Conservation (phyloP, 208 protist genomes). For the Herpetomonas muscarum region DNA sequence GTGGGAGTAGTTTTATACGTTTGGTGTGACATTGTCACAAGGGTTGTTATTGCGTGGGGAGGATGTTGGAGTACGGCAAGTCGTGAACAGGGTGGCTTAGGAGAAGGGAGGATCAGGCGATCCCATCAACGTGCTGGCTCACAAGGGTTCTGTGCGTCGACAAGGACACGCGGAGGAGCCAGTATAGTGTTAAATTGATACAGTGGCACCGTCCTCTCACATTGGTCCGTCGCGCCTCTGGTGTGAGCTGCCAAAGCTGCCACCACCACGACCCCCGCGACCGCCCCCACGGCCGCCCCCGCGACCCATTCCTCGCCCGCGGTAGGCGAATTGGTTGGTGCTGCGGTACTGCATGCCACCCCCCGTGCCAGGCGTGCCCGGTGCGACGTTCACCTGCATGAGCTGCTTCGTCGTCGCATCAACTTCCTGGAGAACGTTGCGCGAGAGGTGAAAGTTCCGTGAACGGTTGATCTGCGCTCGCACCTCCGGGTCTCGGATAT, state of each 20-base stretch:
- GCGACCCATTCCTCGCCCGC: neutral
- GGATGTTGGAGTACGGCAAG: too few species aligned
- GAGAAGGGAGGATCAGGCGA: too few species aligned
- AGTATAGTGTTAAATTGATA: too few species aligned
- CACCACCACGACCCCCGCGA: conserved; percentile 4
- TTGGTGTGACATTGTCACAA: neutral
- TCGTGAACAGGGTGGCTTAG: too few species aligned
- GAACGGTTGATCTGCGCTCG: conserved; percentile 22
- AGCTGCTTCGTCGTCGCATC: conserved; percentile 55
- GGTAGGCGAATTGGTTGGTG: conserved; percentile 10
- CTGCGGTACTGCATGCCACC: neutral
- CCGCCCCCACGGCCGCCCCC: conserved; percentile 5
- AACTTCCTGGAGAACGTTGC: conserved; percentile 75
- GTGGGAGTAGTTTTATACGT: neutral
- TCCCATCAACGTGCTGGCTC: too few species aligned
- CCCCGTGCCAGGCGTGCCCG: neutral
- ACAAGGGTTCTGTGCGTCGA: too few species aligned
- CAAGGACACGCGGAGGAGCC: too few species aligned
- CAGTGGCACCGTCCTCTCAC: too few species aligned
- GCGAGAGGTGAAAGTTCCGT: conserved; percentile 43
- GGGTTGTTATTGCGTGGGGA: too few species aligned
- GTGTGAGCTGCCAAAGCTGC: neutral
- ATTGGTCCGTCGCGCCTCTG: neutral
- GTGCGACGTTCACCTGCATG: conserved; percentile 42
- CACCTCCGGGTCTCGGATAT: conserved; percentile 8